Conservation (phyloP, 768 basidiomycete genomes). For the Lactarius akahatsu region DNA sequence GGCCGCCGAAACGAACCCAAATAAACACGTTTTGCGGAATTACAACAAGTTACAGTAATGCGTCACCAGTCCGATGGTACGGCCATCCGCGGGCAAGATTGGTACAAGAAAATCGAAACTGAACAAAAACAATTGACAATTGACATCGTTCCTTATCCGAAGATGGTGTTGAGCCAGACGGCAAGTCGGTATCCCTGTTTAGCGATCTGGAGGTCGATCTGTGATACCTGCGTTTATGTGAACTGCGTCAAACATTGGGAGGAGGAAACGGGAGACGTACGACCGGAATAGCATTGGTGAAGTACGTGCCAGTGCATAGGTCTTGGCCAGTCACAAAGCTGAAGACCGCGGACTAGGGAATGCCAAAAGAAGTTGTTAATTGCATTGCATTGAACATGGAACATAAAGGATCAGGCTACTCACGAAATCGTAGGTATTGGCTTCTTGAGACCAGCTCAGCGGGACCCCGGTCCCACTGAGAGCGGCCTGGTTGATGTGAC, state of each 20-base stretch:
- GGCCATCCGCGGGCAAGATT: not conserved
- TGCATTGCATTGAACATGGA: not conserved
- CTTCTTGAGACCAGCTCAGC: conserved; percentile 35
- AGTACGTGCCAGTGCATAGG: conserved; percentile 33
- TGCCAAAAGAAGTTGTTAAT: not conserved
- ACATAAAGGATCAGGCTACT: conserved; percentile 4
- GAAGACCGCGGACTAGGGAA: conserved; percentile 32
- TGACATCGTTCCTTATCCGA: conserved; percentile 19
- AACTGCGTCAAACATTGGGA: not conserved
- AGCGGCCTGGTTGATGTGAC: conserved; percentile 34
- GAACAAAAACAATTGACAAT: too few relatives aligned
- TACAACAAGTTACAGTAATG: not conserved
- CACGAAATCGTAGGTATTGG: conserved; percentile 35
- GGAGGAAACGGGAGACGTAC: conserved; percentile 17
- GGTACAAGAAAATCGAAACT: not conserved
- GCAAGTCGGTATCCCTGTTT: conserved; percentile 34
- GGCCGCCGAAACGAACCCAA: not conserved
- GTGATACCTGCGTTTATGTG: not conserved
- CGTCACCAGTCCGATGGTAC: not conserved
- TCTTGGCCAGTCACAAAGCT: conserved; percentile 32
- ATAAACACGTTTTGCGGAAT: not conserved
- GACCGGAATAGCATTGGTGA: conserved; percentile 31
- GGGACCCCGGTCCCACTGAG: conserved; percentile 35
- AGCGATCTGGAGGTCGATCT: conserved; percentile 36
- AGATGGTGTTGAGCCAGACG: conserved; percentile 31